Conservation (phyloP, 225 moss, liverwort and hornwort species). For the Pseudoscleropodium purum region DNA sequence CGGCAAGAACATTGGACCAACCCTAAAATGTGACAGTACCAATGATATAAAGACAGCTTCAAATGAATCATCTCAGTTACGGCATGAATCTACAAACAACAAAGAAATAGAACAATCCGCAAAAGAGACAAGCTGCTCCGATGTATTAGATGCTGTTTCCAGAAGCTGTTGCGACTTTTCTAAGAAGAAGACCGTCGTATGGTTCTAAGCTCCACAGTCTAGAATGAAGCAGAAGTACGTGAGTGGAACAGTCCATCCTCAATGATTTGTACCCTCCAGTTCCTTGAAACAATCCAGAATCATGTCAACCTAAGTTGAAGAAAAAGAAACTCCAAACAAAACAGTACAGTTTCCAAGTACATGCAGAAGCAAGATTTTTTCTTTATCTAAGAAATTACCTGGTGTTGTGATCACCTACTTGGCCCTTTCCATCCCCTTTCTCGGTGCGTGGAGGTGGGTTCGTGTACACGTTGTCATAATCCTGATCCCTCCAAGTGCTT, state of each 20-base stretch:
- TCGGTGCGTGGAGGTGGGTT: slow-evolving; percentile 20
- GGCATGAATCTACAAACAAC: not conserved
- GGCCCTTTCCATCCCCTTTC: slow-evolving; percentile 39
- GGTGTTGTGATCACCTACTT: slow-evolving; percentile 17
- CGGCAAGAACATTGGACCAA: not conserved
- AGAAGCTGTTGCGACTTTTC: not conserved
- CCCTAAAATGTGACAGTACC: not conserved
- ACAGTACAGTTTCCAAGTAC: not conserved
- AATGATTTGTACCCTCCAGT: not conserved
- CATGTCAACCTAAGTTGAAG: not conserved
- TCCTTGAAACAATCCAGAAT: not conserved
- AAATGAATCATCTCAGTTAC: not conserved
- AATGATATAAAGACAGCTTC: not conserved
- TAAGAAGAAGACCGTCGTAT: not conserved
- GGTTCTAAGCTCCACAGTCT: not conserved
- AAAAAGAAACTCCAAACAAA: not conserved
- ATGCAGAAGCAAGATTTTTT: not conserved
- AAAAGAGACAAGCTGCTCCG: not conserved
- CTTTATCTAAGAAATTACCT: slow-evolving; percentile 1
- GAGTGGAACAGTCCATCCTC: not conserved
- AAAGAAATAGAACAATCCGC: not conserved
- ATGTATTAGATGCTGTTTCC: not conserved
- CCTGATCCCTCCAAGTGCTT: slow-evolving; percentile 41
- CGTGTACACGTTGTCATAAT: slow-evolving; percentile 31
- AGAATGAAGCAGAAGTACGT: not conserved